Percentiles rank a stretch among this genome's conserved stretches.
These are phyloP conservation scores for Calonectria hongkongensis DNA, from an alignment of 2,329 filamentous ascomycete species.

Conservation along the genomic window DNA sequence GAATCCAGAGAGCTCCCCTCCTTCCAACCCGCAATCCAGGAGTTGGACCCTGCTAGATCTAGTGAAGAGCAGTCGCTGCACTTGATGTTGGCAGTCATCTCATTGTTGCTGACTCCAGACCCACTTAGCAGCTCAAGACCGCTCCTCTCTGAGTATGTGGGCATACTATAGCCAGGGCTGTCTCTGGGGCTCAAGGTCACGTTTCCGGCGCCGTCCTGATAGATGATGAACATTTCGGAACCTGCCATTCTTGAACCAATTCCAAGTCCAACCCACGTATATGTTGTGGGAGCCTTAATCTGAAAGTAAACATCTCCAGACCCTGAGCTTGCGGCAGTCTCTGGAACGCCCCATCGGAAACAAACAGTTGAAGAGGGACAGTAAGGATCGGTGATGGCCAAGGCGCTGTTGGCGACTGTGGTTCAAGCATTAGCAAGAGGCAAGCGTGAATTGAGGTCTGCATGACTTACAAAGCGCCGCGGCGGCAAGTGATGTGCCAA, in stretches of 20 bases:
- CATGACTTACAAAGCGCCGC: background rate
- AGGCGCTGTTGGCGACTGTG: background rate
- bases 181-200: constrained; percentile 76
- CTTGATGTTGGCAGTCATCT: constrained; percentile 76
- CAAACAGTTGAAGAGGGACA: constrained; percentile 69
- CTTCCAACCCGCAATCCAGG: constrained; percentile 75
- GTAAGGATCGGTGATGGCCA: constrained; percentile 46
- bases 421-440: background rate
- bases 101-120: constrained; percentile 70
- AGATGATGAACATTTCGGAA: constrained; percentile 78
- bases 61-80: constrained; percentile 72
- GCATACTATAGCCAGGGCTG: constrained; percentile 68
- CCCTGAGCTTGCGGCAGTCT: constrained; percentile 66
- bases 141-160: constrained; percentile 65
- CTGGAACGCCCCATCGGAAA: constrained; percentile 74
- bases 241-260: constrained; percentile 73
- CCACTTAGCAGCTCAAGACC: constrained; percentile 73
- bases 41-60: constrained; percentile 61
- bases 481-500: background rate
- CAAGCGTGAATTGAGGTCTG: background rate
- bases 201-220: constrained; percentile 74
- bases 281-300: constrained; percentile 71
- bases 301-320: constrained; percentile 77
- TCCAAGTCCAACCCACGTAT: constrained; percentile 75
- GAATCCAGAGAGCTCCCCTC: constrained; percentile 67